phyloP scores from a whole-genome alignment of 306 rosid genomes.

The Spatholobus suberectus region DNA sequence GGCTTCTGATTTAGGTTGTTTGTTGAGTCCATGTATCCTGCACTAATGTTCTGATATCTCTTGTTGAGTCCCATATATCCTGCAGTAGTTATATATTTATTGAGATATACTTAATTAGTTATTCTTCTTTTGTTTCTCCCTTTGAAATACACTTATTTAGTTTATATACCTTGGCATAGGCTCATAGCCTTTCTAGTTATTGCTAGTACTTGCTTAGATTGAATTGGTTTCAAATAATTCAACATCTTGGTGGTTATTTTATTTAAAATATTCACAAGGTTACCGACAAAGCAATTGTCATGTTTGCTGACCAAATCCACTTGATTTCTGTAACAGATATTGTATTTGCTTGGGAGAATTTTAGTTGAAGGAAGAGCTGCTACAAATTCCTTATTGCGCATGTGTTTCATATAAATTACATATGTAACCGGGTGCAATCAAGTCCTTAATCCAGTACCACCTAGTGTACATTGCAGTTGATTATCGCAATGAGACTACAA shows the following conservation, averaged over 20 bases:
- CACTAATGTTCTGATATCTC: too few species aligned
- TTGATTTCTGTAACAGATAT: constrained; percentile 53
- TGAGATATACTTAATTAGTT: too few species aligned
- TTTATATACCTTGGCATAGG: too few species aligned
- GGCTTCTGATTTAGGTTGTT: too few species aligned
- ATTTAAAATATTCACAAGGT: background rate
- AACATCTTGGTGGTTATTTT: background rate
- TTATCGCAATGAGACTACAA: too few species aligned
- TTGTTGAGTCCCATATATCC: too few species aligned
- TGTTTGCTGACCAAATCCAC: background rate
- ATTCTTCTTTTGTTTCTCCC: too few species aligned
- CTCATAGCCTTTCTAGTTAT: background rate
- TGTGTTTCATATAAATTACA: constrained; percentile 80
- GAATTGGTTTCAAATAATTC: background rate
- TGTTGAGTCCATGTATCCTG: too few species aligned
- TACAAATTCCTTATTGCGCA: constrained; percentile 78
- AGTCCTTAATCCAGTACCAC: constrained; percentile 39
- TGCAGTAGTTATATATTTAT: too few species aligned
- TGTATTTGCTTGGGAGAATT: constrained; percentile 87
- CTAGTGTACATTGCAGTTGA: too few species aligned
- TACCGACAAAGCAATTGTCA: background rate
- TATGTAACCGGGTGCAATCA: constrained; percentile 72
- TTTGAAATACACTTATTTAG: too few species aligned
- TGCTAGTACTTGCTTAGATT: background rate
- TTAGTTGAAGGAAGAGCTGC: constrained; percentile 73